Evolutionary conservation across 441 rosid genomes (phyloP), one percentile per base, ranked within the genome.

Genomic region (Syzygium syzygioides): DNA sequence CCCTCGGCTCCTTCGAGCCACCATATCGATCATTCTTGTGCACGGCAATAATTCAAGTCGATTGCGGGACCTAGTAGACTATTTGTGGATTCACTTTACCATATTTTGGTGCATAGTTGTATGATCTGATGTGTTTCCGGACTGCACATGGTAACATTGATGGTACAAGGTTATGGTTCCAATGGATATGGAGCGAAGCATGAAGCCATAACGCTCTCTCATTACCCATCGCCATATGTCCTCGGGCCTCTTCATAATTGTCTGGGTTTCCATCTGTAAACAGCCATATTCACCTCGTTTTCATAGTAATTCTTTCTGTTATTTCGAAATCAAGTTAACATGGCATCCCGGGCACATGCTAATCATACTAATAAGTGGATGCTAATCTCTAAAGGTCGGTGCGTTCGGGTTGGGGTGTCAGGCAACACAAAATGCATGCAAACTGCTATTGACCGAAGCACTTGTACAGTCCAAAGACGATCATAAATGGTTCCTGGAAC

Each of bases 371-470:
- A 76, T 76, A 37, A 41, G 37, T 3, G 71, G 23, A 76, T 5
- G 17, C 13, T 41, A 41, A 41, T 76, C 50, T 23, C 83, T 76
- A 41, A 41, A 18, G 8, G 14, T 76, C 7, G n/a, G 52, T 9
- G 0, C 3, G 3, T 4, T 41, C 8, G 1, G 1, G 9, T 12
- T 14, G 15, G 50, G 1, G 23, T 37, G 23, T 23, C 1, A 12
- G n/a, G 28, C 14, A 9, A 76, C 10, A 76, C 14, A 76, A 37
- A 41, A 76, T 19, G 28, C 83, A 12, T 2, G 19, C 8, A 37
- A 76, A 23, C 76, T 4, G 3, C 23, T 30, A 41, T 64, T 19
- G 23, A 2, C 4, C 12, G 8, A 2, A 66, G 17, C 2, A 23
- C 14, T 26, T 0, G 6, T 57, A 1, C 26, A 57, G n/a, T 57